phyloP scores from a whole-genome alignment of 768 basidiomycete genomes.

The Mycena vitilis region DNA sequence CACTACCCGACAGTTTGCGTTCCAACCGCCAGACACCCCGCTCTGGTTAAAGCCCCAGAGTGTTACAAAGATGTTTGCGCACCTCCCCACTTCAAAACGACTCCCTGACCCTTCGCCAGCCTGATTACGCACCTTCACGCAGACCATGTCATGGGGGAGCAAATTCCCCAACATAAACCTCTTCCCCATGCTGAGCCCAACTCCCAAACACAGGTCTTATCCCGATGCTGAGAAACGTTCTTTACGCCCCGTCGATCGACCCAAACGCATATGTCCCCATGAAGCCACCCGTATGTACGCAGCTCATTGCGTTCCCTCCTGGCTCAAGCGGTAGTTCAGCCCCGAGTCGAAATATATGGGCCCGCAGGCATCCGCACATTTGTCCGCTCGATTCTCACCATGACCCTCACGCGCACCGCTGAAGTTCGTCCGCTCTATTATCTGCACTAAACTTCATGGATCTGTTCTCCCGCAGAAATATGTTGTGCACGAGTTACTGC shows the following conservation, averaged over 20 bases:
- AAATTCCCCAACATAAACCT: too few relatives aligned
- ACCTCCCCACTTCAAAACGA: too few relatives aligned
- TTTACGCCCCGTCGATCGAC: conserved; percentile 57
- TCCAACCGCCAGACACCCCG: conserved; percentile 55
- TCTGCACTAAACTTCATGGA: conserved; percentile 69
- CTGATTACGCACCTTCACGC: too few relatives aligned
- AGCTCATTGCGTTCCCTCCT: conserved; percentile 26
- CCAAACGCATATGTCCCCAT: conserved; percentile 25
- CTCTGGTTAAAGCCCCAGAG: conserved; percentile 54
- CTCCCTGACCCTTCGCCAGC: too few relatives aligned
- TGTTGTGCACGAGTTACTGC: conserved; percentile 83
- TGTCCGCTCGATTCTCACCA: conserved; percentile 74
- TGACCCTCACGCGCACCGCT: conserved; percentile 71
- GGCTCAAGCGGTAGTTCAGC: conserved; percentile 44
- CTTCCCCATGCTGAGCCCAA: too few relatives aligned
- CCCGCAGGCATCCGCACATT: conserved; percentile 83
- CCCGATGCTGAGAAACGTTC: conserved; percentile 69
- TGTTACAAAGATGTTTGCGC: conserved; percentile 72
- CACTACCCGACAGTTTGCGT: conserved; percentile 67
- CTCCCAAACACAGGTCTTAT: conserved; percentile 45
- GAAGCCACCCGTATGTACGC: conserved; percentile 36
- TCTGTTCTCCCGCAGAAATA: conserved; percentile 57
- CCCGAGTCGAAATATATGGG: conserved; percentile 79
- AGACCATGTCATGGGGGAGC: too few relatives aligned
- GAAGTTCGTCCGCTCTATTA: conserved; percentile 72